These are phyloP conservation scores for Croton setiger DNA, from an alignment of 441 rosid species.

Conservation along the genomic window DNA sequence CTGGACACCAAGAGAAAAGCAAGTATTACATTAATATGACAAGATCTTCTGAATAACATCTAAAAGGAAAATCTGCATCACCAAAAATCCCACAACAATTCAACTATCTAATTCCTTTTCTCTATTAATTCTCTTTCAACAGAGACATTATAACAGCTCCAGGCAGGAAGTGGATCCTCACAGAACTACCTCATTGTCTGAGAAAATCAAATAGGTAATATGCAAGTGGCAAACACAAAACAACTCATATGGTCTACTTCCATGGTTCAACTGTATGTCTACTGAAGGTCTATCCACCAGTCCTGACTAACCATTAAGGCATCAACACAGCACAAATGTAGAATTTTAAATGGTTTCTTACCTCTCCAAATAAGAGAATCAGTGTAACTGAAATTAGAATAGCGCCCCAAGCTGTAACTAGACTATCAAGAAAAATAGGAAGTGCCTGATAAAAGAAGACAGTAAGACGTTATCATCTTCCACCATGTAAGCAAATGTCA, in stretches of 20 bases:
- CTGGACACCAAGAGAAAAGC: slow-evolving; percentile 33
- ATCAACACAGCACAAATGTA: slow-evolving; percentile 5
- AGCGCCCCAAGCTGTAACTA: slow-evolving; percentile 65
- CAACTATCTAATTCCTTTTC: not conserved
- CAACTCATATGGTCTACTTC: slow-evolving; percentile 1
- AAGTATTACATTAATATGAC: not conserved
- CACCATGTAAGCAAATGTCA: not conserved
- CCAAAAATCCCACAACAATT: not conserved
- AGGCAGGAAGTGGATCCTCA: not conserved
- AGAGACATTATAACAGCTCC: not conserved
- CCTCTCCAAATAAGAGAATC: slow-evolving; percentile 79
- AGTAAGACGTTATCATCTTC: not conserved
- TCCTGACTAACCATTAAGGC: not conserved
- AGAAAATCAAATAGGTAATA: not conserved
- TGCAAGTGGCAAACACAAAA: slow-evolving; percentile 10
- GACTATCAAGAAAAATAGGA: slow-evolving; percentile 62
- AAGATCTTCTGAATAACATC: not conserved
- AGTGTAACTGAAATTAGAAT: slow-evolving; percentile 63
- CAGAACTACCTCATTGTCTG: not conserved
- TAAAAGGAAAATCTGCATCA: not conserved
- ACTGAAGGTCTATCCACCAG: not conserved
- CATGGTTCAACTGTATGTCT: not conserved
- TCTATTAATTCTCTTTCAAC: not conserved
- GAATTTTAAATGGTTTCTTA: slow-evolving; percentile 23
- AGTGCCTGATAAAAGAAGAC: slow-evolving; percentile 46